phyloP scores from a whole-genome alignment of 2,329 filamentous ascomycete species.

The Hirsutella rhossiliensis region DNA sequence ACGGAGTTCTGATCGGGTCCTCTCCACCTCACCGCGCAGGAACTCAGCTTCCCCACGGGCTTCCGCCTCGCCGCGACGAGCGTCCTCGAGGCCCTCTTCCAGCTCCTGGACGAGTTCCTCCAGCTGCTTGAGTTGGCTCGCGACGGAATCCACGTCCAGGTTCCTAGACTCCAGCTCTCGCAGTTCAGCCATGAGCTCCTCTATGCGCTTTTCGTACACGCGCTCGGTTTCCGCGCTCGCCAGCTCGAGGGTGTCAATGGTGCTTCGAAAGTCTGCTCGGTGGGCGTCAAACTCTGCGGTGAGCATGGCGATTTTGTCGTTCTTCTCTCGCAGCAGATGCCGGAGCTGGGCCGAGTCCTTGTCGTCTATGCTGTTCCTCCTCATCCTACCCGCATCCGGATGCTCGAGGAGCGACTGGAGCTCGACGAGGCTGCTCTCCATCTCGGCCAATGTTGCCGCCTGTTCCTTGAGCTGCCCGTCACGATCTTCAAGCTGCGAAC shows the following conservation, averaged over 20 bases:
- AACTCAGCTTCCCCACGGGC: constrained; percentile 94
- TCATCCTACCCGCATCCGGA: constrained; percentile 27
- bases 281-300: constrained; percentile 93
- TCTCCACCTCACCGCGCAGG: constrained; percentile 83
- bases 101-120: constrained; percentile 95
- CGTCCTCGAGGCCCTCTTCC: constrained; percentile 92
- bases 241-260: constrained; percentile 90
- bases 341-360: constrained; percentile 68
- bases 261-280: constrained; percentile 89
- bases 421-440: constrained; percentile 80
- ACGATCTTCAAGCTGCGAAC: constrained; percentile 65
- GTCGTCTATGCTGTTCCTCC: constrained; percentile 44
- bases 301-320: constrained; percentile 87
- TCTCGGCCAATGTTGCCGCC: constrained; percentile 68
- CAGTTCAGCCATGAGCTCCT: constrained; percentile 73
- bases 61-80: constrained; percentile 85
- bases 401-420: constrained; percentile 57
- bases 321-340: constrained; percentile 81
- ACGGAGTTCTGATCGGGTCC: constrained; percentile 76
- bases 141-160: constrained; percentile 85
- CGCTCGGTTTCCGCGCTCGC: constrained; percentile 91
- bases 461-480: constrained; percentile 87
- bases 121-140: constrained; percentile 82
- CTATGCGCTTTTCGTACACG: constrained; percentile 89
- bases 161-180: constrained; percentile 70